phyloP scores from a whole-genome alignment of 1,139 yeast species.

The Keqinozyma sinolaborantium region DNA sequence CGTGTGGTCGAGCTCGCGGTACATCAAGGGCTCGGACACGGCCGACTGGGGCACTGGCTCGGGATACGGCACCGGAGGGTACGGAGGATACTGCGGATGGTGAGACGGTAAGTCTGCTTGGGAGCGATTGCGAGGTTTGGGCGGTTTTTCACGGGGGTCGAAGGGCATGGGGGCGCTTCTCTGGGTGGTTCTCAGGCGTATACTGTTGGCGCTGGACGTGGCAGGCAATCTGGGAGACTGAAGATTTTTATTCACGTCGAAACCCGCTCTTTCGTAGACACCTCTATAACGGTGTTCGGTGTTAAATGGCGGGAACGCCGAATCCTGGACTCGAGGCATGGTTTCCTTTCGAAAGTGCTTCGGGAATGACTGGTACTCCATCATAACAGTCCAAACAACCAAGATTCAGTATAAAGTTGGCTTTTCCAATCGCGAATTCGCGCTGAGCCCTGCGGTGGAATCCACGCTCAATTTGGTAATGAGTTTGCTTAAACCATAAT shows the following conservation, averaged over 20 bases:
- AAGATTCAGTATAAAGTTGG: too few species aligned
- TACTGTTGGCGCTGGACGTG: not conserved
- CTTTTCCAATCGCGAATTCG: too few species aligned
- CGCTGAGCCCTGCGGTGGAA: not conserved
- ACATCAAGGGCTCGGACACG: not conserved
- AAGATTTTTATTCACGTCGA: constrained; percentile 40
- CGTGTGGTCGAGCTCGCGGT: not conserved
- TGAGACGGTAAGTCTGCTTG: too few species aligned
- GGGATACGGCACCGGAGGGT: too few species aligned
- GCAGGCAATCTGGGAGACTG: not conserved
- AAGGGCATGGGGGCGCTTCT: not conserved
- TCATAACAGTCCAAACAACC: too few species aligned
- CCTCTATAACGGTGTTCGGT: constrained; percentile 53
- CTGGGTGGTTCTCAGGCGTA: not conserved
- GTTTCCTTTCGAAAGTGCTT: constrained; percentile 26
- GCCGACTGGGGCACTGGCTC: not conserved
- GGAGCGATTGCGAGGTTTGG: too few species aligned
- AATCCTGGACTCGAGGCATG: constrained; percentile 30
- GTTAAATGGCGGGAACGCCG: constrained; percentile 61
- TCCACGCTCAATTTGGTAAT: constrained; percentile 1
- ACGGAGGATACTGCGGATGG: too few species aligned
- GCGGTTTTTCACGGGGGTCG: too few species aligned
- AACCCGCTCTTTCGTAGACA: constrained; percentile 66
- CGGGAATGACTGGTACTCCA: constrained; percentile 24
- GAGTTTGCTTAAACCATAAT: constrained; percentile 9